Base-by-base conservation (phyloP, 177 flowering plant genomes). In the Vitis hybrid region DNA sequence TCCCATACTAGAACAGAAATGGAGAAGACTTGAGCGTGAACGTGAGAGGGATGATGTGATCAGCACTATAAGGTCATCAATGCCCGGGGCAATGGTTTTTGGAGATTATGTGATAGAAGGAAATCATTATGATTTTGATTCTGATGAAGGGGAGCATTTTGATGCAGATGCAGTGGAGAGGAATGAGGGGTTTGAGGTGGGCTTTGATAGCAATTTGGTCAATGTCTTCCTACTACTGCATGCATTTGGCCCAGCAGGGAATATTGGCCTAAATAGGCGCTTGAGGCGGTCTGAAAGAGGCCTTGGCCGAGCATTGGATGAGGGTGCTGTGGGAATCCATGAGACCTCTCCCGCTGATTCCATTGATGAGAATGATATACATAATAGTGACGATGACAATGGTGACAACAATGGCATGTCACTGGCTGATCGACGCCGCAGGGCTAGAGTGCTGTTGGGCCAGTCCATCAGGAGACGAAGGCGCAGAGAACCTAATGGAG, bases 71-170 rank as follows among this genome's bases (percentile, higher is more conserved):
- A 82, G 84, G 55, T 87, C 98, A 22, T 76, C 93, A 14, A 88
- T 83, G 79, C 98, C 98, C 0, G 97, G 95, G 67, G 90, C 98
- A 16, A 78, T 88, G 82, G 86, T 93, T 15, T 74, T 93, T 39
- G 98, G 98, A 19, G 97, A 93, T 73, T 93, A 93, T 70, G 97
- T 93, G 22, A 86, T 93, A 26, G 98, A 93, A 71, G 73, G 88
- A 6, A 78, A 68, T 29, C 73, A 71, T 65, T 49, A 65, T 66
- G 82, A 71, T 29, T 78, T 78, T 45, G 81, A 78, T 68, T 16
- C 74, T 1, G 88, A 82, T 45, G 89, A 84, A 34, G 88, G 79
- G 6, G 79, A 68, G 22, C 74, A 19, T 59, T 68, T 69, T 52
- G 71, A 76, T 63, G 70, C 18, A 10, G 70, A 73, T 63, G 69